These are phyloP conservation scores for Eleusine coracana DNA, from an alignment of 176 grass and related monocot genomes.

Conservation along the genomic window DNA sequence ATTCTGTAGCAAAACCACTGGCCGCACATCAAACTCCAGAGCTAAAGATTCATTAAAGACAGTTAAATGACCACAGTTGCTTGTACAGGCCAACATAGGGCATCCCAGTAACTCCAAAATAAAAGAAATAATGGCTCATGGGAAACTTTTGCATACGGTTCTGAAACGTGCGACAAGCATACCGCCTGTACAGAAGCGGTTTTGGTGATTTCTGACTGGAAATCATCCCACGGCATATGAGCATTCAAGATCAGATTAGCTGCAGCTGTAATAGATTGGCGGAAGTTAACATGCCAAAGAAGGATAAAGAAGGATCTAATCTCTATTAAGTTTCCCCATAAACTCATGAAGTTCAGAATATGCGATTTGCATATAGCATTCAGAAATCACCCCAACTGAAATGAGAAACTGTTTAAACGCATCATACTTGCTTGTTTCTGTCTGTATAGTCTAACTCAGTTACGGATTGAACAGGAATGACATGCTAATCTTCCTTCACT, in stretches of 20 bases:
- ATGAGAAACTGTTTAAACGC: constrained; percentile 36
- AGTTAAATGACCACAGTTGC: too few species aligned
- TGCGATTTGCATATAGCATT: constrained; percentile 37
- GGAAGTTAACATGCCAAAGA: not conserved
- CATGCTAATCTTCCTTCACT: constrained; percentile 37
- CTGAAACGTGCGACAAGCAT: not conserved
- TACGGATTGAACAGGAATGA: constrained; percentile 22
- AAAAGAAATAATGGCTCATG: not conserved
- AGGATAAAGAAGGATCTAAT: not conserved
- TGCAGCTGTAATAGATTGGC: not conserved
- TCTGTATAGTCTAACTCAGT: constrained; percentile 43
- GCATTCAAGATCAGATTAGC: constrained; percentile 16
- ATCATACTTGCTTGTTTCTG: constrained; percentile 19
- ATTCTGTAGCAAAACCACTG: too few species aligned
- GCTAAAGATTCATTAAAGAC: too few species aligned
- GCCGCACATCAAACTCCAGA: too few species aligned
- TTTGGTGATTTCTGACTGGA: not conserved
- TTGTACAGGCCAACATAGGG: too few species aligned
- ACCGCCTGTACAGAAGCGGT: not conserved
- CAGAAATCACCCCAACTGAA: constrained; percentile 17
- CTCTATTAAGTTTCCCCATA: constrained; percentile 49
- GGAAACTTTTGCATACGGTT: not conserved
- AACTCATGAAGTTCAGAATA: constrained; percentile 41
- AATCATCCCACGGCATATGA: not conserved
- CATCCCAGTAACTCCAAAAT: too few species aligned